Conservation (phyloP, 75 land plant genomes). For the Cunninghamia lanceolata region DNA sequence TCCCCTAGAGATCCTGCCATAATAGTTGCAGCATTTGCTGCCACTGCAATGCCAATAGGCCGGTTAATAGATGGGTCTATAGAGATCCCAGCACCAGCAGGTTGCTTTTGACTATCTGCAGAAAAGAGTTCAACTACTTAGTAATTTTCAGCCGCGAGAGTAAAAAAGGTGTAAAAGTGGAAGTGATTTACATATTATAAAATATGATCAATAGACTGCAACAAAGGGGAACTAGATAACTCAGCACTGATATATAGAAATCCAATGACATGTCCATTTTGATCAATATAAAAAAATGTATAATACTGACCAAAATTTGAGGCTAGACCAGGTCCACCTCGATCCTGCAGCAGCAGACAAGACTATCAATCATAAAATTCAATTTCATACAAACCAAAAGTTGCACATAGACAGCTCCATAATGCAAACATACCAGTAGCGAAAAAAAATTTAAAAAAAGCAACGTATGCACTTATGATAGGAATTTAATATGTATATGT, state of each 20-base stretch:
- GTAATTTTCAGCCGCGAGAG: neutral
- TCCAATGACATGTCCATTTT: neutral
- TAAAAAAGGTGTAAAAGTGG: neutral
- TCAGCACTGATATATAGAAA: neutral
- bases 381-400: neutral
- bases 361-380: neutral
- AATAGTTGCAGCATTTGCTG: conserved; percentile 51
- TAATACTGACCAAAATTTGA: conserved; percentile 52
- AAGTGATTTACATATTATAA: neutral
- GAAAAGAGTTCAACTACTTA: neutral
- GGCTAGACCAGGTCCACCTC: conserved; percentile 72
- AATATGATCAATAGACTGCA: neutral
- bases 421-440: neutral
- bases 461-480: neutral
- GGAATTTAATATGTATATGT: neutral
- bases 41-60: conserved; percentile 49
- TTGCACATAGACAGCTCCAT: neutral
- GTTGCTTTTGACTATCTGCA: conserved; percentile 48
- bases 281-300: neutral
- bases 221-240: neutral
- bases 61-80: conserved; percentile 47
- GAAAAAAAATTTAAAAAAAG: neutral
- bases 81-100: conserved; percentile 20
- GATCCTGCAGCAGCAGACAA: conserved; percentile 48
- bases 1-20: conserved; percentile 67